Conservation (phyloP, 805 yeast species). For the Starmerella stellata region DNA sequence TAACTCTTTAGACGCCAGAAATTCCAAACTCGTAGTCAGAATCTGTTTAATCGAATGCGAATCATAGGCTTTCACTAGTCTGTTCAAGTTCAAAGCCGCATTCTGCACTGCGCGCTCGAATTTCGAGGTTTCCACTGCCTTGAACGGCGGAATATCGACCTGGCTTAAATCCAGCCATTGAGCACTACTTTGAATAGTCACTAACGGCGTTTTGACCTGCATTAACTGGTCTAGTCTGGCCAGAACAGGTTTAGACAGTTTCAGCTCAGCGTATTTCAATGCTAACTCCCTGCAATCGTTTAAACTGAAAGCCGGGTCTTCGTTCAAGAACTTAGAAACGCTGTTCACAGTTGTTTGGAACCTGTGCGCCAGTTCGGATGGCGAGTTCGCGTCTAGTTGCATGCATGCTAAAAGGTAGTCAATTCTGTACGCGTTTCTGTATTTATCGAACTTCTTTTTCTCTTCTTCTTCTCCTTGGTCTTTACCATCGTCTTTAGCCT, state of each 20-base stretch:
- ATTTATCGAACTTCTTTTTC: too few relatives aligned
- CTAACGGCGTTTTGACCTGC: slow-evolving; percentile 11
- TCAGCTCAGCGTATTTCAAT: slow-evolving; percentile 53
- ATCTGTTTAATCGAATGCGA: slow-evolving; percentile 20
- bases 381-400: slow-evolving; percentile 8
- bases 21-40: slow-evolving; percentile 35
- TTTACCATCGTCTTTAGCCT: slow-evolving; percentile 5
- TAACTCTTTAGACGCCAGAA: slow-evolving; percentile 23
- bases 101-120: slow-evolving; percentile 27
- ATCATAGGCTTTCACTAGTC: slow-evolving; percentile 20
- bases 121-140: slow-evolving; percentile 15
- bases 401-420: slow-evolving; percentile 12
- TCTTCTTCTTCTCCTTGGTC: slow-evolving; percentile 3
- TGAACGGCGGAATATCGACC: slow-evolving; percentile 25
- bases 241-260: slow-evolving; percentile 55
- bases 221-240: slow-evolving; percentile 23
- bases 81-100: slow-evolving; percentile 21
- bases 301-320: background rate
- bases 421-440: slow-evolving; percentile 9
- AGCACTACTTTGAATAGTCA: slow-evolving; percentile 11
- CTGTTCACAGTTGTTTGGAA: slow-evolving; percentile 7
- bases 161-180: slow-evolving; percentile 27
- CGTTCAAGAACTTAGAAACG: background rate
- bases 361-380: slow-evolving; percentile 10
- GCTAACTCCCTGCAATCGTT: slow-evolving; percentile 18